phyloP scores from a whole-genome alignment of 306 rosid genomes.

The Alnus glutinosa region DNA sequence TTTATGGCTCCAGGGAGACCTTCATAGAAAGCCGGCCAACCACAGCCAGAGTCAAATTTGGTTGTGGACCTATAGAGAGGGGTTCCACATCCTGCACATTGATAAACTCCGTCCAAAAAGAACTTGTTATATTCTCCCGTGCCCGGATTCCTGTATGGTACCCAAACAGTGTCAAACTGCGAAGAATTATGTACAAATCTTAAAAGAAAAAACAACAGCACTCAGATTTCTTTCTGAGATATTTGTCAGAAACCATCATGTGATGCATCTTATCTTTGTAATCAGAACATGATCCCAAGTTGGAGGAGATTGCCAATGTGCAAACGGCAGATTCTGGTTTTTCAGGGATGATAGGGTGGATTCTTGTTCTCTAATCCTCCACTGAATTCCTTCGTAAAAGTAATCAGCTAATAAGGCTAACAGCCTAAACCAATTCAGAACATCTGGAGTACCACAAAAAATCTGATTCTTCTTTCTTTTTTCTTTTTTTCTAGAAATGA shows the following conservation, averaged over 20 bases:
- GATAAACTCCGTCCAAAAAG: conserved; percentile 68
- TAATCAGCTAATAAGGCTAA: background rate
- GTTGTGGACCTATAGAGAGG: conserved; percentile 61
- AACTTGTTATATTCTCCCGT: conserved; percentile 76
- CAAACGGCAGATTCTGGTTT: no score
- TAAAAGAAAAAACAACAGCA: background rate
- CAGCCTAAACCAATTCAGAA: background rate
- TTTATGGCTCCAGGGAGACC: conserved; percentile 84
- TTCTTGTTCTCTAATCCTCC: background rate
- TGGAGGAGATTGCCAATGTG: background rate
- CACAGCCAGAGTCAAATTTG: conserved; percentile 75
- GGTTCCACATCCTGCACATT: conserved; percentile 61
- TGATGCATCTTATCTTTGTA: background rate
- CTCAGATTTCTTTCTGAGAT: background rate
- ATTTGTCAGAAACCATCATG: background rate
- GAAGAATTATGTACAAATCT: conserved; percentile 7
- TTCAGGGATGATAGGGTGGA: background rate
- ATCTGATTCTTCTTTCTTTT: background rate
- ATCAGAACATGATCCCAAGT: background rate
- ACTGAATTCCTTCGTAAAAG: background rate
- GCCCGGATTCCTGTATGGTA: conserved; percentile 60
- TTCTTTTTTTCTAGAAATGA: background rate
- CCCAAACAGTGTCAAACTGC: conserved; percentile 17
- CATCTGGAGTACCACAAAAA: background rate
- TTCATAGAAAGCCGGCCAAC: conserved; percentile 83